Percentiles rank a stretch among this genome's conserved stretches.
Evolutionary conservation across 2,329 filamentous ascomycete species (phyloP).

Genomic region (Periconia sp.): DNA sequence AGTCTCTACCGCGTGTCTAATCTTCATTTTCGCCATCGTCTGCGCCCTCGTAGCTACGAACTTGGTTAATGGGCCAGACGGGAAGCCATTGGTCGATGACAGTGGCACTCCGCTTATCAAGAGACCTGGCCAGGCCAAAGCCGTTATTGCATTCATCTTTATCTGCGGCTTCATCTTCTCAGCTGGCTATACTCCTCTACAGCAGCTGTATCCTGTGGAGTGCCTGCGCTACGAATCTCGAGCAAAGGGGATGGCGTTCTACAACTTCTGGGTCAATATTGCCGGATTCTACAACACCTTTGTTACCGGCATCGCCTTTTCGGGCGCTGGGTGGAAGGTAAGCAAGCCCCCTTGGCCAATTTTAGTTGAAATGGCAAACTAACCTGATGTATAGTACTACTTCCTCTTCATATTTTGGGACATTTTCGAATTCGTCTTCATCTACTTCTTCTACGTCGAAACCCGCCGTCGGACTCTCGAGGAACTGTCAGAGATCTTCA

Average conservation of each 20-base stretch:
- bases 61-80: constrained; percentile 31
- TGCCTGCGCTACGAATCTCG: constrained; percentile 55
- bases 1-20: constrained; percentile 49
- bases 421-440: constrained; percentile 48
- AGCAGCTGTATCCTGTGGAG: constrained; percentile 57
- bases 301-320: constrained; percentile 50
- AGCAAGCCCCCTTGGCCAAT: constrained; percentile 18
- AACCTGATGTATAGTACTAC: constrained; percentile 38
- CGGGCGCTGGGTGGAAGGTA: constrained; percentile 46
- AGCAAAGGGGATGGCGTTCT: constrained; percentile 58
- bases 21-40: constrained; percentile 51
- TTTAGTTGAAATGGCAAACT: constrained; percentile 8
- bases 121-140: constrained; percentile 42
- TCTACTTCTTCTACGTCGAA: constrained; percentile 47
- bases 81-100: constrained; percentile 25
- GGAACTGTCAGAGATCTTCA: constrained; percentile 54
- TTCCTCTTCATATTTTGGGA: constrained; percentile 51
- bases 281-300: constrained; percentile 55
- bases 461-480: constrained; percentile 51
- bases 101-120: constrained; percentile 43
- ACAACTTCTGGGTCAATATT: constrained; percentile 55
- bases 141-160: constrained; percentile 53
- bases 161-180: constrained; percentile 50
- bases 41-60: constrained; percentile 51
- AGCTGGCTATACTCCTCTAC: constrained; percentile 52